A percentile compares a stretch with the other conserved stretches of the same genome.
phyloP scores from a whole-genome alignment of 2,329 filamentous ascomycete species.

The Penicillium sp. region DNA sequence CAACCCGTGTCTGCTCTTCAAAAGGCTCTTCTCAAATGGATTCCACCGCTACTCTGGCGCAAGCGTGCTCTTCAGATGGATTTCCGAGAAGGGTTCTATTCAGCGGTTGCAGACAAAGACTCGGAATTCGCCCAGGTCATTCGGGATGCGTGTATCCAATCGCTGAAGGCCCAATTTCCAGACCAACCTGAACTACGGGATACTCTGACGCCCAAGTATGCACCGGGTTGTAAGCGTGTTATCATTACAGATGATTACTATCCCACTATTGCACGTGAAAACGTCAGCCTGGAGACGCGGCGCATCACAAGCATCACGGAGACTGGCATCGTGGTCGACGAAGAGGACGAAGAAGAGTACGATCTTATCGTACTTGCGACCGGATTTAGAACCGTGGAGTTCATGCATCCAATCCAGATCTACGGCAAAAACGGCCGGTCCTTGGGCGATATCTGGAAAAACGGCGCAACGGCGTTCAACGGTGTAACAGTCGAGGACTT shows the following conservation, averaged over 20 bases:
- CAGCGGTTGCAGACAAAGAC: conserved; percentile 41
- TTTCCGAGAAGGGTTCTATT: conserved; percentile 50
- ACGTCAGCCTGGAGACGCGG: conserved; percentile 46
- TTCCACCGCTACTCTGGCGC: conserved; percentile 51
- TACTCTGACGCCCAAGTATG: conserved; percentile 48
- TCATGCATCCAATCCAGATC: conserved; percentile 56
- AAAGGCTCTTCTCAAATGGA: conserved; percentile 46
- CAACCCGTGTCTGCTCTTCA: conserved; percentile 43
- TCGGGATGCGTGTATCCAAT: conserved; percentile 33
- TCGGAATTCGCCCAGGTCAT: conserved; percentile 44
- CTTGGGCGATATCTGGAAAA: conserved; percentile 52
- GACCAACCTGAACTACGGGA: conserved; percentile 51
- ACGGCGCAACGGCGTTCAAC: conserved; percentile 50
- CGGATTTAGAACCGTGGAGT: conserved; percentile 57
- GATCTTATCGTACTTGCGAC: conserved; percentile 58
- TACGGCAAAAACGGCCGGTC: conserved; percentile 44
- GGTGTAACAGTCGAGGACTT: conserved; percentile 52
- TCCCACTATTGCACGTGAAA: conserved; percentile 18
- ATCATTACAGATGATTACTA: conserved; percentile 23
- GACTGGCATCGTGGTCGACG: conserved; percentile 48
- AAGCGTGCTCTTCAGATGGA: conserved; percentile 54
- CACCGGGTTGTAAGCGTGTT: conserved; percentile 20
- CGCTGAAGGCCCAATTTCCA: conserved; percentile 49
- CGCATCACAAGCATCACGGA: conserved; percentile 47
- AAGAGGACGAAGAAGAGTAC: conserved; percentile 43